These are phyloP conservation scores for Pilatotrama ljubarskyi DNA, from an alignment of 768 basidiomycete genomes.

Conservation along the genomic window DNA sequence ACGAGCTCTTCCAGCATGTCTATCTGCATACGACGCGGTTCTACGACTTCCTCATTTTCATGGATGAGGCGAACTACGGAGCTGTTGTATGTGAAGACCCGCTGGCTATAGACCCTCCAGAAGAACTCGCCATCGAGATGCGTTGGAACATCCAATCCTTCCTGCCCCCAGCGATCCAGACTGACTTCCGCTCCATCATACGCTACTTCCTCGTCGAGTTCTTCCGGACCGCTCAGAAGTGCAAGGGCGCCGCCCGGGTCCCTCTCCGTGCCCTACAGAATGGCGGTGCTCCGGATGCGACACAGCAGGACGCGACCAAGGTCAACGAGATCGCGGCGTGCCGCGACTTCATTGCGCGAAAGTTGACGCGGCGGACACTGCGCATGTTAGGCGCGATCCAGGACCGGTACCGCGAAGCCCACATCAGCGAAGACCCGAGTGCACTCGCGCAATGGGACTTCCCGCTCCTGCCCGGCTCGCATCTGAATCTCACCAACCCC, in stretches of 20 bases:
- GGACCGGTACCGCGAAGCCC: slow-evolving; percentile 60
- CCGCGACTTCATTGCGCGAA: slow-evolving; percentile 74
- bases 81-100: slow-evolving; percentile 87
- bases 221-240: slow-evolving; percentile 70
- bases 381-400: slow-evolving; percentile 63
- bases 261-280: slow-evolving; percentile 76
- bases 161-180: slow-evolving; percentile 80
- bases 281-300: slow-evolving; percentile 53
- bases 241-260: slow-evolving; percentile 57
- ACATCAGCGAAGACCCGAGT: slow-evolving; percentile 30
- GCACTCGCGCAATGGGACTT: slow-evolving; percentile 66
- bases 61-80: slow-evolving; percentile 93
- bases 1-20: slow-evolving; percentile 94
- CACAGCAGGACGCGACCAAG: slow-evolving; percentile 68
- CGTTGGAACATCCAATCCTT: slow-evolving; percentile 92
- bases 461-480: slow-evolving; percentile 84
- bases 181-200: slow-evolving; percentile 69
- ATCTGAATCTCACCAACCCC: slow-evolving; percentile 77
- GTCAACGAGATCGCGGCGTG: slow-evolving; percentile 66
- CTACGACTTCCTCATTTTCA: slow-evolving; percentile 93
- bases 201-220: slow-evolving; percentile 86
- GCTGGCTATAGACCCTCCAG: slow-evolving; percentile 62
- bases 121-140: slow-evolving; percentile 74
- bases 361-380: slow-evolving; percentile 80
- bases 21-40: slow-evolving; percentile 83